phyloP scores from a whole-genome alignment of 1,284 basidiomycete genomes.

The Pascua sp. region DNA sequence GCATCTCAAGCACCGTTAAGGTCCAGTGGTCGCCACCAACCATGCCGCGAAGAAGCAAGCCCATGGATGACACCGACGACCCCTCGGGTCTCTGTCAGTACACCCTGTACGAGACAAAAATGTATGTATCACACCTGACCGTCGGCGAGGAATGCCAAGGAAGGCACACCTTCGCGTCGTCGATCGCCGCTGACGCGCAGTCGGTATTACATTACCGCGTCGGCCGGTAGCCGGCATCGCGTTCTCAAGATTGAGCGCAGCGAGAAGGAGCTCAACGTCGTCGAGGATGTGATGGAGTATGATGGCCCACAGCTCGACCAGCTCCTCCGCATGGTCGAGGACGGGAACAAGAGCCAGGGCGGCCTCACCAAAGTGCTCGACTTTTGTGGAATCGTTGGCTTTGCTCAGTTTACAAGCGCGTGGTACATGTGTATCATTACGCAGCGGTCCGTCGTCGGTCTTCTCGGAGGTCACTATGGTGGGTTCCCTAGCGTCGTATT shows the following conservation, averaged over 20 bases:
- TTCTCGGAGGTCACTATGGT: conserved; percentile 89
- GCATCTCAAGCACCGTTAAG: neutral
- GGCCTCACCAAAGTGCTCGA: conserved; percentile 77
- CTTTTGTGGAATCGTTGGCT: conserved; percentile 67
- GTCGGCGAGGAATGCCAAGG: too few species aligned
- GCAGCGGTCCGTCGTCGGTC: conserved; percentile 84
- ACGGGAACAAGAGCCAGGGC: conserved; percentile 83
- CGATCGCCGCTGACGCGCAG: conserved; percentile 25
- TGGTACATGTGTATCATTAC: conserved; percentile 90
- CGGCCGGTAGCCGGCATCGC: conserved; percentile 61
- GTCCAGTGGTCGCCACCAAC: neutral
- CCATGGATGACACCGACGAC: conserved; percentile 27
- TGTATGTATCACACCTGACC: neutral
- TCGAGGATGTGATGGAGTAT: conserved; percentile 85
- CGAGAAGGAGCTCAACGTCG: conserved; percentile 65
- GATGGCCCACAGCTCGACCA: conserved; percentile 81
- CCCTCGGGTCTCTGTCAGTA: conserved; percentile 64
- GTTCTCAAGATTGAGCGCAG: conserved; percentile 90
- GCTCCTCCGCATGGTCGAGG: conserved; percentile 89
- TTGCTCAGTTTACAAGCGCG: conserved; percentile 81
- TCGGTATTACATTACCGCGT: conserved; percentile 82
- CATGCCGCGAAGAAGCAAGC: conserved; percentile 5
- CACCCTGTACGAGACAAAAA: conserved; percentile 82
- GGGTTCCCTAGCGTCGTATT: conserved; percentile 6
- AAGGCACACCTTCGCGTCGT: too few species aligned